Evolutionary conservation across 164 flowering plant species (phyloP).

Genomic region (Aristolochia californica): DNA sequence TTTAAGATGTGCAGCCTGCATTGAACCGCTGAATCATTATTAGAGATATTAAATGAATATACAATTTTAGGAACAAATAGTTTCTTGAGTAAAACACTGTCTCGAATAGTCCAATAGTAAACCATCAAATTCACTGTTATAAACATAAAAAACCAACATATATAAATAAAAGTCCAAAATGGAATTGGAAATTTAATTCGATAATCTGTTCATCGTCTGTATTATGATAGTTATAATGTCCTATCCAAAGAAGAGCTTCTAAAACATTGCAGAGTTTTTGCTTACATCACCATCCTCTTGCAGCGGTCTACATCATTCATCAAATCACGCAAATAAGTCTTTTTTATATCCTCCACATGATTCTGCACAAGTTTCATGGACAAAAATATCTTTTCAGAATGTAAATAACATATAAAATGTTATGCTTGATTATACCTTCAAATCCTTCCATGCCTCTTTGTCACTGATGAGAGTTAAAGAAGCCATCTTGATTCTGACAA

Average conservation of each 20-base stretch:
- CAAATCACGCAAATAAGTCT: conserved; percentile 81
- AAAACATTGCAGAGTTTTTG: too few species aligned
- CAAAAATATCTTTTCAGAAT: too few species aligned
- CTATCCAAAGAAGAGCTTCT: too few species aligned
- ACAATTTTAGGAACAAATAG: conserved; percentile 9
- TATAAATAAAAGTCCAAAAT: too few species aligned
- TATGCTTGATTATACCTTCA: conserved; percentile 39
- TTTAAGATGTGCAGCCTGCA: conserved; percentile 74
- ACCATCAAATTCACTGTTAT: conserved; percentile 67
- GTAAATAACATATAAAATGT: too few species aligned
- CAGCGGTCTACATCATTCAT: conserved; percentile 60
- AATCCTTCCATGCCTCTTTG: conserved; percentile 72
- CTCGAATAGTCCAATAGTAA: conserved; percentile 77
- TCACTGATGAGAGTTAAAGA: conserved; percentile 55
- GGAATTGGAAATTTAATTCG: too few species aligned
- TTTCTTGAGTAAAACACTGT: conserved; percentile 54
- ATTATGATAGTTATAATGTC: too few species aligned
- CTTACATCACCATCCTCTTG: conserved; percentile 75
- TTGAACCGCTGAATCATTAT: conserved; percentile 4
- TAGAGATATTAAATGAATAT: neutral
- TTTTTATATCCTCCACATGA: conserved; percentile 70
- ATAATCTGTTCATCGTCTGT: too few species aligned
- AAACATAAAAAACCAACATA: neutral
- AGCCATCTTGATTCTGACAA: conserved; percentile 31
- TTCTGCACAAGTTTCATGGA: conserved; percentile 27